Evolutionary conservation across 164 flowering plant species (phyloP), one percentile per base, ranked within the genome.

Genomic region (Liriodendron chinense): DNA sequence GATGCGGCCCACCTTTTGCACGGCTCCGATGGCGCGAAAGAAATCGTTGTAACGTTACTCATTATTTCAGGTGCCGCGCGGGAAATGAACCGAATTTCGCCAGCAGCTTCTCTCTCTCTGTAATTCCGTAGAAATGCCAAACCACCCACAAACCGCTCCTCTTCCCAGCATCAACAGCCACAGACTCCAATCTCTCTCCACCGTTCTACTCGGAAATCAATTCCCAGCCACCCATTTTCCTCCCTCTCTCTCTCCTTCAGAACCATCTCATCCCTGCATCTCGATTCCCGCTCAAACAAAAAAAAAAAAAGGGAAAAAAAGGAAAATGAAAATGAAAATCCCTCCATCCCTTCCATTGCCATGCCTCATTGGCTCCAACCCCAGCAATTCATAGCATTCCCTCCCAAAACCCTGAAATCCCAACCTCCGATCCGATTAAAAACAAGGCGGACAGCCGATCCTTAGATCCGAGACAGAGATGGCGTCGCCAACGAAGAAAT

Each of bases 401-500:
- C 24, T 13, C 2, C 3, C 26, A 22, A 24, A 26, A 25, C 69
- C 16, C 4, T 10, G 26, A 67, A 63, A 63, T 13, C 24, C 66
- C 24, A 21, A n/a, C 22, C 20, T 63, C 62, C n/a, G 65, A 63
- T 22, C 22, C 24, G 9, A n/a, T 13, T 13, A n/a, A 22, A 20
- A n/a, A n/a, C 4, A 20, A 22, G 66, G 2, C 24, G n/a, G 47
- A 67, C 16, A 9, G 1, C 47, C 16, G 43, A 25, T 28, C 69
- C 1, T 25, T 22, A 64, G 9, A 23, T 64, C 34, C 3, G 21
- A 61, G 6, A 61, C 22, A n/a, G 20, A 8, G 68, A 71, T 71
- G 73, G 73, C 73, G 9, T 50, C 73, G 1, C 74, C 74, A 3
- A 47, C 70, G 3, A 78, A 74, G 71, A 70, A 63, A 23, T 62